Percentiles rank a stretch among this genome's conserved stretches.
These are phyloP conservation scores for Bathelium albidoporum DNA, from an alignment of 495 filamentous ascomycete genomes.

Conservation along the genomic window DNA sequence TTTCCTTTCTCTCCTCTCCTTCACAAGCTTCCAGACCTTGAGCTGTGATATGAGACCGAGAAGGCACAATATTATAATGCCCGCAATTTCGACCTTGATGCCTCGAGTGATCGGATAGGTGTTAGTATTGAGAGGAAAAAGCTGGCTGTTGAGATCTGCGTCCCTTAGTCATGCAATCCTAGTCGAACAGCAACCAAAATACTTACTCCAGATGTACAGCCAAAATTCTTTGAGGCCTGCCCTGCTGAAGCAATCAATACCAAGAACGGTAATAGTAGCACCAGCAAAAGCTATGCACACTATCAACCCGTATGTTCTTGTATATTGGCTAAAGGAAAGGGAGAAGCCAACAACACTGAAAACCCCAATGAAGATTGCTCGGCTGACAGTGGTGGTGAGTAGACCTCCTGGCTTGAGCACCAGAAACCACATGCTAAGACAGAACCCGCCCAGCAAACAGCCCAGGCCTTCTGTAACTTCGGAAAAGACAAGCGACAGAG, in stretches of 20 bases:
- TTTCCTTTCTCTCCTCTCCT: conserved; percentile 55
- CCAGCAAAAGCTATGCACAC: conserved; percentile 67
- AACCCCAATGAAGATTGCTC: conserved; percentile 62
- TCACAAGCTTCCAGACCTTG: conserved; percentile 79
- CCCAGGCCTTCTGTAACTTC: conserved; percentile 82
- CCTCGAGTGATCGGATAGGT: conserved; percentile 83
- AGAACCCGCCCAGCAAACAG: conserved; percentile 82
- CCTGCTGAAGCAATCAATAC: conserved; percentile 82
- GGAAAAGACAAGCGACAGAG: conserved; percentile 63
- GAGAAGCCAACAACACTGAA: conserved; percentile 58
- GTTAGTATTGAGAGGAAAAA: conserved; percentile 64
- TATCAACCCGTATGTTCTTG: conserved; percentile 67
- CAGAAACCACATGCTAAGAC: conserved; percentile 80
- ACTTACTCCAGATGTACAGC: conserved; percentile 81
- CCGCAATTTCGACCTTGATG: conserved; percentile 75
- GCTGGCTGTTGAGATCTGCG: conserved; percentile 58
- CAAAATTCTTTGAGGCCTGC: conserved; percentile 93
- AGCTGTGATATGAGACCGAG: conserved; percentile 76
- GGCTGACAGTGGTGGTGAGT: conserved; percentile 48
- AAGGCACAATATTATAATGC: conserved; percentile 60
- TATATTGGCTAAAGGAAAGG: conserved; percentile 70
- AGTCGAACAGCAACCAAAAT: neutral
- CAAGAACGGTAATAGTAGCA: conserved; percentile 64
- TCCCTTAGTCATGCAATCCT: conserved; percentile 13
- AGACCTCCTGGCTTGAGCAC: conserved; percentile 68